A percentile compares a stretch with the other conserved stretches of the same genome.
phyloP scores from a whole-genome alignment of 257 asterid species.

The Scutellaria baicalensis region DNA sequence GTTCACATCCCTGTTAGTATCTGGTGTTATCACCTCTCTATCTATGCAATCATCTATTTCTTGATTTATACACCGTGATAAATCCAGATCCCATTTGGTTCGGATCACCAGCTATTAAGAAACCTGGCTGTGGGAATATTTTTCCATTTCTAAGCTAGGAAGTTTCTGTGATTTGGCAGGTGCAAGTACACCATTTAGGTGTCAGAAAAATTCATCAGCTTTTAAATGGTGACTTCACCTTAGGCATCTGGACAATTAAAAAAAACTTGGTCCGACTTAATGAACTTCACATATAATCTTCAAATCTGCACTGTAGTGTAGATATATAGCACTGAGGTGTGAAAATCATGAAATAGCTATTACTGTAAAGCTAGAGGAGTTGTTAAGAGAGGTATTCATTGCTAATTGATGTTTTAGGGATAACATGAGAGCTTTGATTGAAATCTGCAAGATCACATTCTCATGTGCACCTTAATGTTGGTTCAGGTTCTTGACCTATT shows the following conservation, averaged over 20 bases:
- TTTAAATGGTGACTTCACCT: constrained; percentile 4
- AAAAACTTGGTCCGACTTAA: neutral
- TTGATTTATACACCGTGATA: neutral
- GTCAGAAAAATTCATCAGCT: neutral
- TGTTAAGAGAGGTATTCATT: too few species aligned
- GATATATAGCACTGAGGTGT: neutral
- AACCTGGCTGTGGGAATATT: neutral
- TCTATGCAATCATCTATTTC: neutral
- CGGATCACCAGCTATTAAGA: neutral
- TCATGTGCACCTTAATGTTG: neutral
- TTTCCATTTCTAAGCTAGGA: neutral
- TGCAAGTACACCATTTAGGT: neutral
- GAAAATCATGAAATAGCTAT: neutral
- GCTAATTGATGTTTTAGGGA: neutral
- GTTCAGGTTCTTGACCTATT: neutral
- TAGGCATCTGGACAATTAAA: neutral
- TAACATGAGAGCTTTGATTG: neutral
- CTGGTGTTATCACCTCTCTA: constrained; percentile 4
- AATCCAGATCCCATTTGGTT: neutral
- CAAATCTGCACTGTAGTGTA: neutral
- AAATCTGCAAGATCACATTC: neutral
- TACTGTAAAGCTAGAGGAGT: neutral
- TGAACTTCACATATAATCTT: neutral
- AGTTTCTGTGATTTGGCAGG: neutral
- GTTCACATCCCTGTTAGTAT: constrained; percentile 71